Evolutionary conservation across 352 stramenopile genomes (phyloP).

Genomic region (Pseudoperonospora humuli): DNA sequence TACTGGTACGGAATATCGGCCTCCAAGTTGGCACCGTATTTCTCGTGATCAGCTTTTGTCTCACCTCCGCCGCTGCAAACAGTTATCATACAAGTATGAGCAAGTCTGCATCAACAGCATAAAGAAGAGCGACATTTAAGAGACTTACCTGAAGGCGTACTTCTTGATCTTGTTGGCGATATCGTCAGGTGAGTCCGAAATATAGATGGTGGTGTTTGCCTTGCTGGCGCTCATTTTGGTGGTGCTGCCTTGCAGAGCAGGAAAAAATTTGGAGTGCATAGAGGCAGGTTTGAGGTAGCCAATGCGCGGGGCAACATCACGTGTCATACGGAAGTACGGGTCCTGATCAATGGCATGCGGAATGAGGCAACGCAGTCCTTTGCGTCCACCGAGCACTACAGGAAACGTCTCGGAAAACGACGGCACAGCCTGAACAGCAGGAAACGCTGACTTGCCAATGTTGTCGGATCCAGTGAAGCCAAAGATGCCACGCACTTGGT

Average conservation of each 20-base stretch:
- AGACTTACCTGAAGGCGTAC: conserved; percentile 72
- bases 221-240: conserved; percentile 99
- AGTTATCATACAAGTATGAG: conserved; percentile 64
- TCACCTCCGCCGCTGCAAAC: conserved; percentile 90
- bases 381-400: conserved; percentile 74
- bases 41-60: conserved; percentile 97
- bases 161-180: conserved; percentile 91
- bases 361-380: conserved; percentile 96
- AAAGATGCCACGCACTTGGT: conserved; percentile 97
- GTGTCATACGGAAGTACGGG: conserved; percentile 98
- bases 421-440: conserved; percentile 95
- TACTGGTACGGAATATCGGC: conserved; percentile 99
- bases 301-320: conserved; percentile 97
- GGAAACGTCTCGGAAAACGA: conserved; percentile 98
- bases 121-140: neutral
- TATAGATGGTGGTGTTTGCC: conserved; percentile 96
- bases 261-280: conserved; percentile 99
- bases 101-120: neutral
- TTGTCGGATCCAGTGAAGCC: conserved; percentile 97
- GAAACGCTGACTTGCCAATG: conserved; percentile 99
- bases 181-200: conserved; percentile 96
- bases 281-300: conserved; percentile 94
- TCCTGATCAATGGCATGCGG: conserved; percentile 99
- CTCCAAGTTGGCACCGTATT: conserved; percentile 97
- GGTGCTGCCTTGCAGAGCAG: conserved; percentile 92